phyloP scores from a whole-genome alignment of 1,284 basidiomycete genomes.

The Cryptococcus sp. region DNA sequence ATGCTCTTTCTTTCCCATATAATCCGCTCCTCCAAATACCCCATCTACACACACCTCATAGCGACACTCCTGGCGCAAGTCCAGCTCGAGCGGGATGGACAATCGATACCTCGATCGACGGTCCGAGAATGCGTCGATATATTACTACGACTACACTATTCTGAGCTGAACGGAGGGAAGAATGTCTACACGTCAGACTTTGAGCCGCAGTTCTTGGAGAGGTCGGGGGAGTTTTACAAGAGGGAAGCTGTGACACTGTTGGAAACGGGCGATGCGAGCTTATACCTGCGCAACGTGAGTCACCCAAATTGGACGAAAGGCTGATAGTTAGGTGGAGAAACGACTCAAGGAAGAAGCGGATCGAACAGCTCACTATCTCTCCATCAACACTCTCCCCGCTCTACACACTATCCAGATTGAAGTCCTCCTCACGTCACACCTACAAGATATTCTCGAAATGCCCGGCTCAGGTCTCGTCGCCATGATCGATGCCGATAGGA shows the following conservation, averaged over 20 bases:
- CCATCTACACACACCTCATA: constrained; percentile 78
- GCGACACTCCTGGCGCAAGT: constrained; percentile 79
- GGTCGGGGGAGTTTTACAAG: constrained; percentile 75
- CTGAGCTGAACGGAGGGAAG: constrained; percentile 42
- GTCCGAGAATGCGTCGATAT: constrained; percentile 88
- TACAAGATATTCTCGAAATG: constrained; percentile 69
- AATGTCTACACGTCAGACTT: constrained; percentile 81
- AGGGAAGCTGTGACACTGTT: constrained; percentile 68
- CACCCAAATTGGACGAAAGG: not conserved
- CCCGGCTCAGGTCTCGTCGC: constrained; percentile 76
- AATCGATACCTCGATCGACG: constrained; percentile 82
- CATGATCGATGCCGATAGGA: constrained; percentile 79
- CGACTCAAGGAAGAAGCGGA: constrained; percentile 80
- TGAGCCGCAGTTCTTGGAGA: constrained; percentile 73
- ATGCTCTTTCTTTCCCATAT: constrained; percentile 81
- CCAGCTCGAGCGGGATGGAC: constrained; percentile 85
- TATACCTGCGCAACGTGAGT: constrained; percentile 73
- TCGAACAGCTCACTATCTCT: constrained; percentile 84
- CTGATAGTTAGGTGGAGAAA: constrained; percentile 62
- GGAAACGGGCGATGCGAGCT: constrained; percentile 69
- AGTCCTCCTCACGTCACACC: constrained; percentile 70
- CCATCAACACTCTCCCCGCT: constrained; percentile 63
- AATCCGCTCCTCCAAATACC: constrained; percentile 56
- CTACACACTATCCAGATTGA: constrained; percentile 72
- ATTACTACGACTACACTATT: constrained; percentile 50